A percentile compares a stretch with the other conserved stretches of the same genome.
phyloP scores from a whole-genome alignment of 2,329 filamentous ascomycete species.

The Cadophora sp. region DNA sequence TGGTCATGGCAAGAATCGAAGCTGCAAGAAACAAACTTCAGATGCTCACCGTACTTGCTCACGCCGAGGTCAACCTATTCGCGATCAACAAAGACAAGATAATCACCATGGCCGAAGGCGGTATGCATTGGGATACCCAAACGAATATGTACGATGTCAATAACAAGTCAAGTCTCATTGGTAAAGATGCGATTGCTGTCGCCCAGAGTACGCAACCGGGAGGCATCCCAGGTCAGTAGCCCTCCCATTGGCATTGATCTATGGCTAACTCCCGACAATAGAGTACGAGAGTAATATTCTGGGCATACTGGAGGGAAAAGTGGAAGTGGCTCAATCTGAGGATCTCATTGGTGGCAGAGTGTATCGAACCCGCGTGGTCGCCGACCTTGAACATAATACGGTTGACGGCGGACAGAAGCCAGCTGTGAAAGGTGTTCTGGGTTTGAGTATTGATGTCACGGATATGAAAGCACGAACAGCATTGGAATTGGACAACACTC shows the following conservation, averaged over 20 bases:
- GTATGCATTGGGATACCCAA: conserved; percentile 27
- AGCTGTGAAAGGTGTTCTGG: conserved; percentile 34
- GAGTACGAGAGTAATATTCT: conserved; percentile 32
- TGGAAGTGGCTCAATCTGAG: conserved; percentile 34
- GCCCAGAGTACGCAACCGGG: conserved; percentile 23
- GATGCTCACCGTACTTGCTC: conserved; percentile 35
- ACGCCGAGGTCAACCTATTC: conserved; percentile 38
- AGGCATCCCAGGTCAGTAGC: conserved; percentile 26
- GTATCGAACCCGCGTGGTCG: conserved; percentile 36
- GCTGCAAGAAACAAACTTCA: conserved; percentile 36
- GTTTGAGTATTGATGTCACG: conserved; percentile 38
- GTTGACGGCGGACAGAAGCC: conserved; percentile 33
- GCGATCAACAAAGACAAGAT: conserved; percentile 29
- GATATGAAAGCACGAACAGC: conserved; percentile 35
- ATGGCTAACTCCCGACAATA: conserved; percentile 9
- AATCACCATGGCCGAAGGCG: conserved; percentile 35
- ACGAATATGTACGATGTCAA: conserved; percentile 12
- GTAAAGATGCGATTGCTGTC: conserved; percentile 29
- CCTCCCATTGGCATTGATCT: no score
- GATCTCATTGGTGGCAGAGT: conserved; percentile 29
- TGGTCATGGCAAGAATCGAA: conserved; percentile 35
- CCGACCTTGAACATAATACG: conserved; percentile 34
- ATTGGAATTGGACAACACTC: conserved; percentile 36
- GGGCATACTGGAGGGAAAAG: conserved; percentile 32
- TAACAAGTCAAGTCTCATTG: conserved; percentile 26